Base-by-base conservation (phyloP, 257 asterid species). In the Ballota nigra region DNA sequence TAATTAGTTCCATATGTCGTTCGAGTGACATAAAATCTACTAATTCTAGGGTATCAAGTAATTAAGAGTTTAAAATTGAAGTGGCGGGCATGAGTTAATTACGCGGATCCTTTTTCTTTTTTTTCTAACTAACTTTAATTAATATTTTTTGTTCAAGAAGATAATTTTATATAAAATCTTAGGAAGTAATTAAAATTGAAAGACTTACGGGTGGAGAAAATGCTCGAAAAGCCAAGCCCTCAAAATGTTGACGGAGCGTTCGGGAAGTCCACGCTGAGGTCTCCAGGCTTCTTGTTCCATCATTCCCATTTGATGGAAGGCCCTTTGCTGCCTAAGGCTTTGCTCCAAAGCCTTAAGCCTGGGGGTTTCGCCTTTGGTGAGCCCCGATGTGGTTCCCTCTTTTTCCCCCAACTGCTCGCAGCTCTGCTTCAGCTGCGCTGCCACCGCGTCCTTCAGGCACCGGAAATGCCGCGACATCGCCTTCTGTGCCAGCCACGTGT, bases 191-290 rank as follows among this genome's bases (percentile, higher is more conserved):
- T 7, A 16, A n/a, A n/a, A 57, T 26, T 11, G 12, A 18, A 34
- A 23, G 12, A 85, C 99, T 68, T 89, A 95, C 99, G 99, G 99
- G 77, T 95, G 87, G 2, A 95, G 83, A 69, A 95, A 95, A 81
- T 95, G 99, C 78, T 95, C 98, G 55, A 95, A 95, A 66, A 95
- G 98, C 99, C 99, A 95, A 55, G 99, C 95, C 73, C 99, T 77
- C 70, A 95, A 80, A 55, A 89, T 84, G 82, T 86, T 87, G 67
- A 95, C 97, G 1, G 99, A 95, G 18, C 98, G 83, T 72, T 92
- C 96, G 4, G 98, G 99, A 84, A 95, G 67, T 2, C 99, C 98
- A 15, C 99, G 68, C 63, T 92, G 99, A 3, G 99, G 99, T 57
- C 99, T 71, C 99, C 99, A 94, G 0, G 98, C 99, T 75, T 91